Conservation (phyloP, 1,284 basidiomycete species). For the Tilletia caries region DNA sequence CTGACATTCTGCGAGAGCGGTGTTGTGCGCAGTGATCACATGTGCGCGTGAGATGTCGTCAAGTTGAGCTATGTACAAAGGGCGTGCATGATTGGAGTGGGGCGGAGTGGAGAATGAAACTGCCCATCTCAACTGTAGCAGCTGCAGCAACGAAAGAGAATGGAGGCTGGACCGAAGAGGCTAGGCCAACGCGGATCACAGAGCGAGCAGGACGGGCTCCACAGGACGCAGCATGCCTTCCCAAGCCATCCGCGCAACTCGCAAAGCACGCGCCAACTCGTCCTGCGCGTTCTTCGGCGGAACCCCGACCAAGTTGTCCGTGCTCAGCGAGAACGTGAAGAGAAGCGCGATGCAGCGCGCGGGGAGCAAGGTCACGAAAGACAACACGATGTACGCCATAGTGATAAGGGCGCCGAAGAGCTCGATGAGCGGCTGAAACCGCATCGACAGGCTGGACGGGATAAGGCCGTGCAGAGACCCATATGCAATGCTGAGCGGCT, state of each 20-base stretch:
- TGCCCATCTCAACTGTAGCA: no score
- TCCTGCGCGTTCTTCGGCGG: slow-evolving; percentile 54
- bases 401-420: slow-evolving; percentile 66
- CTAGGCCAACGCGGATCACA: not conserved
- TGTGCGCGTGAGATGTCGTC: no score
- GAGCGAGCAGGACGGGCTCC: slow-evolving; percentile 7
- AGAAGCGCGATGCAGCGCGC: slow-evolving; percentile 45
- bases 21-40: no score
- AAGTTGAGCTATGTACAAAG: no score
- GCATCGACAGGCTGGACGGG: not conserved
- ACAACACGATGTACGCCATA: slow-evolving; percentile 48
- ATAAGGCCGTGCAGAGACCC: not conserved
- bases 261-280: slow-evolving; percentile 79
- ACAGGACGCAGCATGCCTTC: slow-evolving; percentile 69
- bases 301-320: slow-evolving; percentile 8
- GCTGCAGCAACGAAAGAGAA: no score
- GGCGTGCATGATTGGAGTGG: no score
- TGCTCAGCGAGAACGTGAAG: slow-evolving; percentile 7
- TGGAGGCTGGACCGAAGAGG: no score
- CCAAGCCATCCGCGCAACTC: slow-evolving; percentile 73
- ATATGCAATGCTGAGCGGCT: not conserved
- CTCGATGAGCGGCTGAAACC: slow-evolving; percentile 75
- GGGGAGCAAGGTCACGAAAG: slow-evolving; percentile 58
- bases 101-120: no score
- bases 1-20: no score